Evolutionary conservation across 2,329 filamentous ascomycete genomes (phyloP).

Genomic region (Niveomyces coronatus): DNA sequence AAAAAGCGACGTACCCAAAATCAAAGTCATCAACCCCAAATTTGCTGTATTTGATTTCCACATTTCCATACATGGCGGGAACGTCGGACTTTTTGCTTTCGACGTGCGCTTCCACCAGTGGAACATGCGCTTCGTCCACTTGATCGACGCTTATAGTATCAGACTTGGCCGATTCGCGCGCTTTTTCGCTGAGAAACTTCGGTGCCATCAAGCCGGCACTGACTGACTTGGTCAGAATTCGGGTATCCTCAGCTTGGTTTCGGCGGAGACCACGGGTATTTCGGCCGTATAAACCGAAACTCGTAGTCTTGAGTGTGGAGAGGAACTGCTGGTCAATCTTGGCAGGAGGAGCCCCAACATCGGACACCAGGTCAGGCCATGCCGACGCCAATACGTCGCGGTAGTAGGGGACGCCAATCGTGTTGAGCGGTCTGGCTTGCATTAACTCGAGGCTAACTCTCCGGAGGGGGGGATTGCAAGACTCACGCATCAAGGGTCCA

Average conservation of each 20-base stretch:
- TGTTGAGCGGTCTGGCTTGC: conserved; percentile 58
- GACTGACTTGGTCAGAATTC: conserved; percentile 48
- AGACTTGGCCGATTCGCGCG: conserved; percentile 52
- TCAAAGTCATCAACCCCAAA: conserved; percentile 99
- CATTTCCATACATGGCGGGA: conserved; percentile 79
- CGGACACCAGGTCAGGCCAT: conserved; percentile 80
- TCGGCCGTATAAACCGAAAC: conserved; percentile 68
- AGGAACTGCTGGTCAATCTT: conserved; percentile 65
- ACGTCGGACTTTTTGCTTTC: conserved; percentile 72
- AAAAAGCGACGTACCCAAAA: conserved; percentile 55
- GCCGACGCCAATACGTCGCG: conserved; percentile 77
- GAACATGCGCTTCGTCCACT: conserved; percentile 49
- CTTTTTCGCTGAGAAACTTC: conserved; percentile 92
- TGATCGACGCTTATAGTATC: conserved; percentile 31
- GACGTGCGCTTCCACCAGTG: conserved; percentile 57
- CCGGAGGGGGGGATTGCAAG: not conserved
- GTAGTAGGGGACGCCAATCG: conserved; percentile 88
- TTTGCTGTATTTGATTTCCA: conserved; percentile 98
- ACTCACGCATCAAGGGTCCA: conserved; percentile 62
- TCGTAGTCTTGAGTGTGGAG: conserved; percentile 55
- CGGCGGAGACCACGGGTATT: conserved; percentile 64
- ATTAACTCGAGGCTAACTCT: not conserved
- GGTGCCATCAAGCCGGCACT: conserved; percentile 60
- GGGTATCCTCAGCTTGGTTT: conserved; percentile 75
- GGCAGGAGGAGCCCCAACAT: conserved; percentile 71